Evolutionary conservation across 768 basidiomycete species (phyloP).

Genomic region (Pisolithus orientalis): DNA sequence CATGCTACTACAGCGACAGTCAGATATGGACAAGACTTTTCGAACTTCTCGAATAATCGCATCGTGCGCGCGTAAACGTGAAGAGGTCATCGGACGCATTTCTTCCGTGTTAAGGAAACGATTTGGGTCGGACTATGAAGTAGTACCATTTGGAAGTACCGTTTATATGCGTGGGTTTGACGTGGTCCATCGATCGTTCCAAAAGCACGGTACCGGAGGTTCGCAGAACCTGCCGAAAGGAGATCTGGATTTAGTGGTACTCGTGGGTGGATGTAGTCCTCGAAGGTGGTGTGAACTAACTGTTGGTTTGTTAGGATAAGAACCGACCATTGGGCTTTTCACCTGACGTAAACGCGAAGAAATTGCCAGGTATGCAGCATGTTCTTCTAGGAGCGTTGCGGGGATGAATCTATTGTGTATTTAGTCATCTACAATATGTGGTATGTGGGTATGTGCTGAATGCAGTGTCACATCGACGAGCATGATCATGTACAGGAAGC

Average conservation of each 20-base stretch:
- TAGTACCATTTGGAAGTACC: constrained; percentile 45
- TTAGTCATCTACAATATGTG: constrained; percentile 26
- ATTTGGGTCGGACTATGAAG: constrained; percentile 17
- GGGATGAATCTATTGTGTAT: not conserved
- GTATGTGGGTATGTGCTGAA: constrained; percentile 9
- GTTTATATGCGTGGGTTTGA: constrained; percentile 32
- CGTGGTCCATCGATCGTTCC: constrained; percentile 18
- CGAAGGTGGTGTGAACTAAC: not conserved
- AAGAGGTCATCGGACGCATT: not conserved
- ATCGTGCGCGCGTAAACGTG: too few species aligned
- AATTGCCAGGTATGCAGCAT: constrained; percentile 24
- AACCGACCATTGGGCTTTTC: constrained; percentile 22
- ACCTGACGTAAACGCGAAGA: constrained; percentile 17
- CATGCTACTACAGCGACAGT: not conserved
- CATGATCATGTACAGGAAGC: constrained; percentile 15
- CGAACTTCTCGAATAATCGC: too few species aligned
- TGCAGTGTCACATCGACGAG: not conserved
- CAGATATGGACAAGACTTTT: not conserved
- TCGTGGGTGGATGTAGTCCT: constrained; percentile 30
- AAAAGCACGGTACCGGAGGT: constrained; percentile 7
- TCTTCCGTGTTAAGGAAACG: not conserved
- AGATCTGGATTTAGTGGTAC: constrained; percentile 48
- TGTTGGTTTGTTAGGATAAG: constrained; percentile 25
- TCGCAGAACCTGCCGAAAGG: constrained; percentile 8
- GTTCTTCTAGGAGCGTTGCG: not conserved